Evolutionary conservation across 805 yeast genomes (phyloP).

Genomic region (Kockiozyma suomiensis): DNA sequence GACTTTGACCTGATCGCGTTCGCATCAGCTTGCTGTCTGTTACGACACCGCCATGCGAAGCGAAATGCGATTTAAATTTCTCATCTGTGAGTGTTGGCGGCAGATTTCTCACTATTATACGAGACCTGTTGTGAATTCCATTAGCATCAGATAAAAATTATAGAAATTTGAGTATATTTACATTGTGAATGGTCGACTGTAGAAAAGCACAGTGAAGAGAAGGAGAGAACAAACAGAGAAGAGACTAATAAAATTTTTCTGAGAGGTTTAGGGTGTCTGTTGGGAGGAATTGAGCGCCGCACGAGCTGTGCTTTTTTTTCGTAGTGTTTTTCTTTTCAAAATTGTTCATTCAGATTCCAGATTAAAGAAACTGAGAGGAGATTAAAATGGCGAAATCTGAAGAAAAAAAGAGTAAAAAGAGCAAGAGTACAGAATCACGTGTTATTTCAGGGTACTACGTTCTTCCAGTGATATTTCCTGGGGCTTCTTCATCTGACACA

Average conservation of each 20-base stretch:
- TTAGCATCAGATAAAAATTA: no score
- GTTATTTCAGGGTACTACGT: conserved; percentile 18
- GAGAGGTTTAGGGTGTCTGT: conserved; percentile 2
- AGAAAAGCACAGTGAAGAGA: not conserved
- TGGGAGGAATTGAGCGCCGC: not conserved
- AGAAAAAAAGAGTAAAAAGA: not conserved
- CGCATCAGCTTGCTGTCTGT: conserved; percentile 88
- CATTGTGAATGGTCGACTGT: not conserved
- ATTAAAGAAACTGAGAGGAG: no score
- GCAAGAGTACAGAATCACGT: not conserved
- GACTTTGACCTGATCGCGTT: conserved; percentile 79
- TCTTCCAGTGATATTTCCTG: conserved; percentile 17
- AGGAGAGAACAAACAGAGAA: not conserved
- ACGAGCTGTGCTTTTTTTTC: not conserved
- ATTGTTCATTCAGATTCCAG: no score
- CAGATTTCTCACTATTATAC: conserved; percentile 87
- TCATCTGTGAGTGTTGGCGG: conserved; percentile 80
- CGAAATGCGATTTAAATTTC: conserved; percentile 67
- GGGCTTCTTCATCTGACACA: not conserved
- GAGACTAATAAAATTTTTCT: not conserved
- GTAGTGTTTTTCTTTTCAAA: not conserved
- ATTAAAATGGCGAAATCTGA: not conserved
- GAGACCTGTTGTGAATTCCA: conserved; percentile 49
- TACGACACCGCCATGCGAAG: conserved; percentile 55
- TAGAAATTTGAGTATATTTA: no score